A percentile compares a stretch with the other conserved stretches of the same genome.
phyloP scores from a whole-genome alignment of 1,284 basidiomycete genomes.

The Puccinia triticina region DNA sequence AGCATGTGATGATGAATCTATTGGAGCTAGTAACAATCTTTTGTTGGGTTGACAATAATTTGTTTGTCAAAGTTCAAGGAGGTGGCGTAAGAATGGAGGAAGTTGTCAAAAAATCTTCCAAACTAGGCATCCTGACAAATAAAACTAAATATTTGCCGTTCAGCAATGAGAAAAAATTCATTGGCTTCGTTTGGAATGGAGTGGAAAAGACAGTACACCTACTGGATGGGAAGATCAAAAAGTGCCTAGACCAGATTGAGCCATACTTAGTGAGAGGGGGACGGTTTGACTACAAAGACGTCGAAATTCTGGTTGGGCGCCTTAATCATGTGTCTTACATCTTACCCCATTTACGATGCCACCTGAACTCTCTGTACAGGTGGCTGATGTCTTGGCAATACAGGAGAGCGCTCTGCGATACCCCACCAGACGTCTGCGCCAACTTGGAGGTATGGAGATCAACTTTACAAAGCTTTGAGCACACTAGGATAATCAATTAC shows the following conservation, averaged over 20 bases:
- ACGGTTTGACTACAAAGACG: not conserved
- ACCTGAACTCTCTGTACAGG: no score
- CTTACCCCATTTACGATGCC: no score
- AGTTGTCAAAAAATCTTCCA: not conserved
- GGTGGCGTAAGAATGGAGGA: not conserved
- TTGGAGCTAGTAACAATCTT: no score
- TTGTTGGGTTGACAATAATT: no score
- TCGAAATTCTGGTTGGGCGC: not conserved
- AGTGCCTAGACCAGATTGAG: not conserved
- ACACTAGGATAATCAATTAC: no score
- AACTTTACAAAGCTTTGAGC: not conserved
- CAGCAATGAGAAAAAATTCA: constrained; percentile 2
- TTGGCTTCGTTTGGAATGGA: constrained; percentile 27
- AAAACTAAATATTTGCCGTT: no score
- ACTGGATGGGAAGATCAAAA: not conserved
- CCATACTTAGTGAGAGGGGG: not conserved
- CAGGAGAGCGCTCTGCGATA: not conserved
- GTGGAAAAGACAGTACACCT: not conserved
- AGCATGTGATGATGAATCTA: no score
- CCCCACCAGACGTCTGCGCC: not conserved
- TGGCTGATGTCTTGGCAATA: no score
- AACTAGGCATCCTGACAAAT: no score
- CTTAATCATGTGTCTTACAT: no score
- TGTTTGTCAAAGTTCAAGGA: not conserved
- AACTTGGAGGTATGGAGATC: not conserved